Base-by-base conservation (phyloP, 495 filamentous ascomycete species). In the Letharia lupina region DNA sequence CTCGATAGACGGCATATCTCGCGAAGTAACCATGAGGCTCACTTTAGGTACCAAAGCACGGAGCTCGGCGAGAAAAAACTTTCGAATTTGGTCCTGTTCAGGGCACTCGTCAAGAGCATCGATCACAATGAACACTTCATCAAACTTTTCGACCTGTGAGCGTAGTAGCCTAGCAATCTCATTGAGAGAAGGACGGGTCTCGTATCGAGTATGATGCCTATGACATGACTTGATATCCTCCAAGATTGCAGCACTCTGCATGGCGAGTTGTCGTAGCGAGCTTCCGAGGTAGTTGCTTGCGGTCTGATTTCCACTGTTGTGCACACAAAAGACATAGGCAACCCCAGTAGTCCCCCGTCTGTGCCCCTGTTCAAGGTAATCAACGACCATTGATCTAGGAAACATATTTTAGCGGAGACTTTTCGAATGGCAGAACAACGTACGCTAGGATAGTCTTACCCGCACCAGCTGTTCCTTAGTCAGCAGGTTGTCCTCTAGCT, bases 91-190 rank as follows among this genome's bases (percentile, higher is more conserved):
- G 47, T 54, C 62, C 10, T 42, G 13, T 63, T 50, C 65, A 60
- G 57, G 65, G 39, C 73, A 82, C 67, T 83, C 81, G 62, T 83
- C 80, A 37, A 83, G 69, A 12, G 77, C 81, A 58, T 75, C 73
- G 20, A 74, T 39, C n/a, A 75, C 39, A 20, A 75, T 64, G 23
- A 73, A 75, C 11, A 61, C 52, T 15, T 54, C 31, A 37, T 47
- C 35, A 18, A 63, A 63, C 18, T 28, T 54, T 0, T 28, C 47
- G 11, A 16, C 20, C 0, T 40, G 33, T 8, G 0, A 41, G n/a
- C 33, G n/a, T 28, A 63, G 41, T 28, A 63, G 39, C 11, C 7
- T 33, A 8, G 33, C 12, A 9, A 28, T 31, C 12, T 63, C 35
- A 11, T 31, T 33, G 20, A 56, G 35, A 16, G 62, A 41, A 1